Base-by-base conservation (phyloP, 257 asterid genomes). In the Cruciata laevipes region DNA sequence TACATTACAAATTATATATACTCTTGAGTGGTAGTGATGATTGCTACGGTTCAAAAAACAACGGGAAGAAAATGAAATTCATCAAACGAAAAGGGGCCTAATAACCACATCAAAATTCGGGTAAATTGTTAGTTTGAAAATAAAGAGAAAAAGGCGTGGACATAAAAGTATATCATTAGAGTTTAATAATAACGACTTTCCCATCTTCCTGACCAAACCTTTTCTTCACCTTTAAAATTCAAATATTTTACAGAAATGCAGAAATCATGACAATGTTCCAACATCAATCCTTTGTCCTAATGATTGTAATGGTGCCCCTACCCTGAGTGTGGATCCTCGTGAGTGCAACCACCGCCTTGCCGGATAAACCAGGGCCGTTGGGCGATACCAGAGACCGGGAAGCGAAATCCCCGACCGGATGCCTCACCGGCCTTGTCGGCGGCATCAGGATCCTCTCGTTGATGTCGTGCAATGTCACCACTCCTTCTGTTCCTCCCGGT, bases 361-460 rank as follows among this genome's bases (percentile, higher is more conserved):
- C 97, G 30, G 96, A 90, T 72, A 94, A 82, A 4, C 99, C 97
- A 3, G 87, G 90, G 14, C 95, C 99, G 3, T 86, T 81, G 2
- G 95, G 62, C 10, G 76, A 83, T 3, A 86, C 80, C 1, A 78
- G 17, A 0, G 96, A 92, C 67, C 94, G 85, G 81, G 87, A 78
- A 0, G 97, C 99, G 2, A 85, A 93, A 27, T 90, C 97, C n/a
- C 96, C 97, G 0, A 93, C 99, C 0, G 97, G 99, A 76, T 93
- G 99, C 61, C 89, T 88, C 40, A 93, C 95, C 12, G 96, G 83
- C 66, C 95, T 73, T 0, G 85, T 88, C 0, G 97, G 99, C 14
- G 95, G 90, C 97, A 90, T 88, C 58, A 93, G 77, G 62, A 90
- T 86, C 57, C 97, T 84, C 79, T 86, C 77, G 37, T 93, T 93